Base-by-base conservation (phyloP, 345 rosid genomes). In the Aethionema arabicum region DNA sequence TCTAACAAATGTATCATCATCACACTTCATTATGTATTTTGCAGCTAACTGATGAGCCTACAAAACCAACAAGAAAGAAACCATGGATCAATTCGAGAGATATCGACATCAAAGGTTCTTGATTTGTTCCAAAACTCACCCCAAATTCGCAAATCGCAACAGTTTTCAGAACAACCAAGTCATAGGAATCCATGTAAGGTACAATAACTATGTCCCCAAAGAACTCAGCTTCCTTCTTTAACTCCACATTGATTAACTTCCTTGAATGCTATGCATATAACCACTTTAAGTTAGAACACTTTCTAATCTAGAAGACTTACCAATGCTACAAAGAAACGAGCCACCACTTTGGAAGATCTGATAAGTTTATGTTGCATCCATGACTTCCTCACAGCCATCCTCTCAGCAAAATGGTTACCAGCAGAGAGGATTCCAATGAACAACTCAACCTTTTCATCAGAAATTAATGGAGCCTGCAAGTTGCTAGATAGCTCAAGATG, bases 361-460 rank as follows among this genome's bases (percentile, higher is more conserved):
- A 87, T 69, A 51, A 85, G 82, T 40, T 70, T 69, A 66, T 87
- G 82, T 61, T 81, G 91, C 84, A 87, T 83, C 95, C 95, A 87
- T 14, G 91, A 75, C 78, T 78, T 87, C 79, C 95, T 85, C 68
- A 81, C 85, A 2, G 91, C 91, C 95, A 85, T 87, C 57, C 91
- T 77, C 75, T 85, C 89, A 10, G 83, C 73, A 67, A 87, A 85
- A 76, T 85, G 91, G 57, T 85, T 81, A 52, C 87, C 91, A 0
- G 91, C 89, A 29, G 95, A 87, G 39, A 85, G 95, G 56, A 87
- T 63, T 29, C 95, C 95, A 0, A 85, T 76, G 31, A 87, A 87
- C 45, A 87, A 68, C 50, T 85, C 87, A 60, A 80, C 80, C 32
- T 80, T 57, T 6, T 67, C 63, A 54, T 74, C 73, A 29, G 79